Evolutionary conservation across 1,139 yeast species (phyloP).

Genomic region (Pneumocystis canis): DNA sequence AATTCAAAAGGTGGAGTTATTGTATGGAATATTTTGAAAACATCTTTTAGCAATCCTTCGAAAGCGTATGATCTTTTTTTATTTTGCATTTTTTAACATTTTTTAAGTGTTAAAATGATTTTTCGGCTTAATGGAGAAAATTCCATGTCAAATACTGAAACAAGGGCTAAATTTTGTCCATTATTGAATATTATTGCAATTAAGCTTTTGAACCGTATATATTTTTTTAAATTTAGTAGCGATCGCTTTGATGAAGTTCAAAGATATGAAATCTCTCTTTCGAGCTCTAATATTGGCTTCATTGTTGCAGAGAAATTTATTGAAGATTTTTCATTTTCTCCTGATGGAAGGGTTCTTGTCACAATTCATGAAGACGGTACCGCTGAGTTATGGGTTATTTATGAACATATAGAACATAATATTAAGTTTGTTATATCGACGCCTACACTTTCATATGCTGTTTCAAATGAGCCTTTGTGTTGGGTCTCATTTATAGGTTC

Average conservation of each 20-base stretch:
- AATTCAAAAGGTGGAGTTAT: not conserved
- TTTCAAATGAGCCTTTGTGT: not conserved
- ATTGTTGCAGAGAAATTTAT: not conserved
- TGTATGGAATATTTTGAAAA: not conserved
- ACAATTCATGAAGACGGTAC: not conserved
- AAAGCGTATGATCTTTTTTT: not conserved
- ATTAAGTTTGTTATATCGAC: not conserved
- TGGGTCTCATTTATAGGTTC: not conserved
- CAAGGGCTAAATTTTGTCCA: not conserved
- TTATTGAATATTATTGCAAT: not conserved
- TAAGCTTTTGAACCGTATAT: not conserved
- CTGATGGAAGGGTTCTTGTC: not conserved
- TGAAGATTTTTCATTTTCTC: not conserved
- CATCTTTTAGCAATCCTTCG: not conserved
- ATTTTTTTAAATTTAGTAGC: not conserved
- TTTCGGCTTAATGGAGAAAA: not conserved
- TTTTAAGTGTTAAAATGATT: not conserved
- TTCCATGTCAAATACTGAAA: not conserved
- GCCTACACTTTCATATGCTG: not conserved
- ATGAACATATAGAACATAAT: not conserved
- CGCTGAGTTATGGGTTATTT: not conserved
- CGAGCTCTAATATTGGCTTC: not conserved
- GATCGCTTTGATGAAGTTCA: not conserved
- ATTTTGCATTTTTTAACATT: not conserved
- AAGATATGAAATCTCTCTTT: not conserved